A percentile compares a stretch with the other conserved stretches of the same genome.
Evolutionary conservation across 345 rosid species (phyloP).

Genomic region (Lepidium aucheri): DNA sequence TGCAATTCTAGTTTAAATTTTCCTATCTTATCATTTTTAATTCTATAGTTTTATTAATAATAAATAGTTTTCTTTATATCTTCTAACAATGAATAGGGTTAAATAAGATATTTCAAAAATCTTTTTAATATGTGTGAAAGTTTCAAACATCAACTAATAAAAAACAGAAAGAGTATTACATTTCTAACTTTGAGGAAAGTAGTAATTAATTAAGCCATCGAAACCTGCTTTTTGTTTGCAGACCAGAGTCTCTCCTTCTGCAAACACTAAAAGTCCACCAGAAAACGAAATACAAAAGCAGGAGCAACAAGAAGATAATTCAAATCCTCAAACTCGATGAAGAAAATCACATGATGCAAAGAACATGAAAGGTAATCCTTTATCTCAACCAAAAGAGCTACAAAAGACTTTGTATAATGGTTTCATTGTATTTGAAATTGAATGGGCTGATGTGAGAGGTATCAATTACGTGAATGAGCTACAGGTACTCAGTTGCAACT

Average conservation of each 20-base stretch:
- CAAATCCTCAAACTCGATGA: conserved; percentile 27
- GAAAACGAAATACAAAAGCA: conserved; percentile 32
- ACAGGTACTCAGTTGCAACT: conserved; percentile 49
- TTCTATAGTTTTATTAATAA: too few species aligned
- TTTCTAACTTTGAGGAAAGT: too few species aligned
- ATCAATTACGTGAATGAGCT: conserved; percentile 88
- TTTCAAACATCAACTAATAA: too few species aligned
- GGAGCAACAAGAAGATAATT: background rate
- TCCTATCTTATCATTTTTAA: too few species aligned
- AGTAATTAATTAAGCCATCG: conserved; percentile 5
- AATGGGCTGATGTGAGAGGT: conserved; percentile 79
- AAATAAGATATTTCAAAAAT: too few species aligned
- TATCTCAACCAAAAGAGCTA: conserved; percentile 49
- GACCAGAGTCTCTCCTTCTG: conserved; percentile 98
- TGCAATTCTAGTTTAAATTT: too few species aligned
- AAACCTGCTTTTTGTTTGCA: conserved; percentile 25
- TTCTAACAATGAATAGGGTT: too few species aligned
- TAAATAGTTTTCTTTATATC: too few species aligned
- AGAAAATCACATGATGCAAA: conserved; percentile 54
- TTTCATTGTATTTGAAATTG: conserved; percentile 84
- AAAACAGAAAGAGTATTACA: too few species aligned
- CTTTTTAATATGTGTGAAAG: too few species aligned
- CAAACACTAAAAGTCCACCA: conserved; percentile 58
- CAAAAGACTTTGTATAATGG: conserved; percentile 64
- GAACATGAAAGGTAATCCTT: conserved; percentile 42